phyloP scores from a whole-genome alignment of 345 rosid genomes.

The Eucalyptus erythrocorys region DNA sequence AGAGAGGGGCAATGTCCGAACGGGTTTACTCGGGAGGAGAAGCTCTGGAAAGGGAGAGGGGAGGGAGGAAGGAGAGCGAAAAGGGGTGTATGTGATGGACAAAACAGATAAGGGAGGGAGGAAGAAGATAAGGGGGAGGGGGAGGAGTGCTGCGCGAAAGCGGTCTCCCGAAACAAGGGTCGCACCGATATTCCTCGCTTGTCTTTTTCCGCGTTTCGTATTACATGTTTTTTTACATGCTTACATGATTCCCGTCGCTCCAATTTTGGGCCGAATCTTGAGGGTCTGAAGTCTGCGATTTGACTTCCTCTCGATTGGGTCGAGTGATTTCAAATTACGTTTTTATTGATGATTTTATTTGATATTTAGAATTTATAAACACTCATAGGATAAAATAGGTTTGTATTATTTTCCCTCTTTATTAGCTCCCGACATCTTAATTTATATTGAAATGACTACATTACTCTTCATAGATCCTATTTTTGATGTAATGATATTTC shows the following conservation, averaged over 20 bases:
- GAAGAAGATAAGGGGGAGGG: too few relatives aligned
- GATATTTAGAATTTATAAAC: background rate
- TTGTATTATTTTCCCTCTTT: too few relatives aligned
- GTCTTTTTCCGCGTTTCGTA: background rate
- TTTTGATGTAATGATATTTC: too few relatives aligned
- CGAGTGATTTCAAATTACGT: background rate
- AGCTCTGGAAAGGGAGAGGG: background rate
- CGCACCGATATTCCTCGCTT: background rate
- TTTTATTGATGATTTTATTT: background rate
- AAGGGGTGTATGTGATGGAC: too few relatives aligned
- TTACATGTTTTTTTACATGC: background rate
- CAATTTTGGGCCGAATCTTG: background rate
- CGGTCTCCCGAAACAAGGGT: background rate
- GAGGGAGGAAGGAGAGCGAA: background rate
- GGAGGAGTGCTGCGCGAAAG: background rate
- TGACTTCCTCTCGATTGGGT: background rate
- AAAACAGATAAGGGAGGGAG: too few relatives aligned
- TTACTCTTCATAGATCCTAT: accelerated
- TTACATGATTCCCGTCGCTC: background rate
- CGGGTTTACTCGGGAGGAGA: background rate
- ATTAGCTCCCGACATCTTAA: accelerated
- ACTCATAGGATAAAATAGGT: background rate
- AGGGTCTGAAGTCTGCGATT: background rate
- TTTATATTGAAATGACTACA: too few relatives aligned
- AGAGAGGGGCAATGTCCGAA: background rate